Conservation (phyloP, 306 rosid species). For the Bauhinia variegata region DNA sequence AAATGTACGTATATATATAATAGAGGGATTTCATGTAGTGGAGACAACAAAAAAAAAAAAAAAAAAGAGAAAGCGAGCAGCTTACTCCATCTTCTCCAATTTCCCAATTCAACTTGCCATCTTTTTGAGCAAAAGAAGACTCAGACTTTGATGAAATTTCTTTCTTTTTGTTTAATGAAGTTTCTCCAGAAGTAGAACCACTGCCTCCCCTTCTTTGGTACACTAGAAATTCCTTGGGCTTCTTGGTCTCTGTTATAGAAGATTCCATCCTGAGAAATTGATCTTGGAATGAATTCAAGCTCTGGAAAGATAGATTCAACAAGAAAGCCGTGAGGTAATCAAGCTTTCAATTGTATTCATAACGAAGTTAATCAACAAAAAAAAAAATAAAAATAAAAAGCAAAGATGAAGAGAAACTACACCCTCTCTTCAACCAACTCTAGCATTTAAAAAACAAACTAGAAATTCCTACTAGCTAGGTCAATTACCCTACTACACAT, state of each 20-base stretch:
- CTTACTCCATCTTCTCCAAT: conserved; percentile 24
- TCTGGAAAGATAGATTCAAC: neutral
- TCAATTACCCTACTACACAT: neutral
- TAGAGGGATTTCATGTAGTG: neutral
- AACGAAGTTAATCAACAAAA: neutral
- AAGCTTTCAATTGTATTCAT: neutral
- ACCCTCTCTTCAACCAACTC: neutral
- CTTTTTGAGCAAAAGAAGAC: neutral
- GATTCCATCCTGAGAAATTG: conserved; percentile 25
- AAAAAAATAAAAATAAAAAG: too few species aligned
- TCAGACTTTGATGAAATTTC: neutral
- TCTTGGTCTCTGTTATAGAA: neutral
- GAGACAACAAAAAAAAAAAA: neutral
- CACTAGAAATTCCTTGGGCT: neutral
- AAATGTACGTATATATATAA: neutral
- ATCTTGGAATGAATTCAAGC: conserved; percentile 4
- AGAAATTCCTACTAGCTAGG: neutral
- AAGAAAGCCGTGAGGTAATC: neutral
- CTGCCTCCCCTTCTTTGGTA: conserved; percentile 1
- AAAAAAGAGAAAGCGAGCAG: too few species aligned
- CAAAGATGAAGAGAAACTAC: neutral
- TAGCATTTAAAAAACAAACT: neutral
- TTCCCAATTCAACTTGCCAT: neutral
- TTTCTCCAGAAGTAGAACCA: neutral
- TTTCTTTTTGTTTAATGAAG: neutral